Base-by-base conservation (phyloP, 2,329 filamentous ascomycete species). In the Fusarium goolgardi region DNA sequence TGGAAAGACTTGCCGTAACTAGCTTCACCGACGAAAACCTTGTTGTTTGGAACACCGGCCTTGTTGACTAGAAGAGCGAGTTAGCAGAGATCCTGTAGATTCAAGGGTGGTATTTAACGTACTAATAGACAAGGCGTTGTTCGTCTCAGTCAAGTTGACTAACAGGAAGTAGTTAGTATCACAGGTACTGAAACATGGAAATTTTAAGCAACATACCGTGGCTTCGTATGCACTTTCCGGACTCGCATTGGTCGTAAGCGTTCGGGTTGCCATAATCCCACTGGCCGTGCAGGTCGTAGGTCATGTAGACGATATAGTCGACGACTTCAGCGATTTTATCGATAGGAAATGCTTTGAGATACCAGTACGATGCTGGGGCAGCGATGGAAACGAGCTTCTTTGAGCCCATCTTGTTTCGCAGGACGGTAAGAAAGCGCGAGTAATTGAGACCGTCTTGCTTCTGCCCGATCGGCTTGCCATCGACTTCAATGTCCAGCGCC, bases 81-180 rank as follows among this genome's bases (percentile, higher is more conserved):
- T 43, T 25, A 43, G 37, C 20, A 15, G 20, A 25, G 8, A 6
- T 40, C 12, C 12, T 21, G 6, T 4, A 39, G 9, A 13, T 20
- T 20, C 10, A 39, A 11, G n/a, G 6, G 10, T 13, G 35, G n/a
- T 13, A 11, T 5, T 39, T 3, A 11, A 45, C 43, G 6, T 31
- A 53, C 61, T 63, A 71, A 79, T 79, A 6, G 72, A 54, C 6
- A 82, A 60, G 0, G 79, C 52, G 11, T 62, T 68, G 1, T 62
- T 53, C 0, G 78, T 81, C 63, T 82, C 78, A 1, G 73, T 81
- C 20, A 75, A 23, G 58, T 81, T 81, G 55, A 81, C 27, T 45
- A 25, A 8, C 5, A 6, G 23, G 23, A 25, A 25, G 5, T 25
- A 25, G 6, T 25, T 6, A 25, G 23, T 25, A 25, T 6, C 5